Evolutionary conservation across 768 basidiomycete genomes (phyloP).

Genomic region (Leccinum aurantiacum): DNA sequence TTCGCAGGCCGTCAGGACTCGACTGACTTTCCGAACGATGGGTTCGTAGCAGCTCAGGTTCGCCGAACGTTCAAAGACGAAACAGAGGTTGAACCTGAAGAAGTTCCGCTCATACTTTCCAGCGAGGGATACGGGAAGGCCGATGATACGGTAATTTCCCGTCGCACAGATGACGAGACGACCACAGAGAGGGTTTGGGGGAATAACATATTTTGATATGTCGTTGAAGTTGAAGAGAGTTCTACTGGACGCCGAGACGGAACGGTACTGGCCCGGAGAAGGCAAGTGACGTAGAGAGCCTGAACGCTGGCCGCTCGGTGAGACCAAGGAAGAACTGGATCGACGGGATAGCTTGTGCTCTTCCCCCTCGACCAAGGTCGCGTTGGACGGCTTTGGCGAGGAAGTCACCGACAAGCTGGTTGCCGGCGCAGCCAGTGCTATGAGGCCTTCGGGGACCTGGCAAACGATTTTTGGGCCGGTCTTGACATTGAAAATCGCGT

Average conservation of each 20-base stretch:
- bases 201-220: constrained; percentile 93
- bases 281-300: constrained; percentile 43
- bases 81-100: constrained; percentile 93
- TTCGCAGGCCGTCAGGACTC: constrained; percentile 87
- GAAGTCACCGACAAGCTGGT: constrained; percentile 31
- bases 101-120: constrained; percentile 82
- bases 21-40: constrained; percentile 90
- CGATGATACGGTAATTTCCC: constrained; percentile 80
- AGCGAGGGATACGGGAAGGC: constrained; percentile 81
- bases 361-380: constrained; percentile 32
- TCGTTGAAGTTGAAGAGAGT: constrained; percentile 85
- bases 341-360: constrained; percentile 45
- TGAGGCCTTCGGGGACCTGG: constrained; percentile 92
- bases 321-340: constrained; percentile 52
- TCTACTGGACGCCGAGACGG: constrained; percentile 45
- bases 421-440: constrained; percentile 45
- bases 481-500: constrained; percentile 84
- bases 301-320: constrained; percentile 45
- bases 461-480: constrained; percentile 89
- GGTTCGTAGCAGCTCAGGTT: constrained; percentile 96
- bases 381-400: constrained; percentile 36
- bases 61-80: constrained; percentile 89
- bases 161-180: constrained; percentile 87
- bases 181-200: constrained; percentile 80
- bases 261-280: constrained; percentile 45